Evolutionary conservation across 768 basidiomycete genomes (phyloP), one percentile per base, ranked within the genome.

Genomic region (Trametes villosa): DNA sequence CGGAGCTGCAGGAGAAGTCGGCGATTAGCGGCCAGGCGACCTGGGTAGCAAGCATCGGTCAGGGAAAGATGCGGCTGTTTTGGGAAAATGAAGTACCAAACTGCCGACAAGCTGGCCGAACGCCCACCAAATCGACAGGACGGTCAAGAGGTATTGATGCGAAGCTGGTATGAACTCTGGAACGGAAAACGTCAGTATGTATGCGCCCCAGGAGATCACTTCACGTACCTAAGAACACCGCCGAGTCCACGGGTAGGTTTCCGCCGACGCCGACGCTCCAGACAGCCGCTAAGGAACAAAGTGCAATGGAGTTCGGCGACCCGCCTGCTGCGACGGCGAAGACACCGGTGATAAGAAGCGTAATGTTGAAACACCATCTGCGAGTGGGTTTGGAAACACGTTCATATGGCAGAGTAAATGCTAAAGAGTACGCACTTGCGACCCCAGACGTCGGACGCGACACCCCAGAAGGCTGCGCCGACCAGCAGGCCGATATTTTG

Each of bases 121-220:
- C 7, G 87, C 85, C 91, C 91, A 92, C 86, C 87, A 92, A 42
- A 91, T 83, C 0, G 89, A 89, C 22, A 92, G 78, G 11, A 91
- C 75, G 0, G 89, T 91, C 26, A 92, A 76, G 7, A 92, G 78
- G 67, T 89, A 91, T 68, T 92, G 90, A 62, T 91, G 87, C 2
- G 83, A 83, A 1, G 82, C 81, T 0, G 91, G 91, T 0, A 89
- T 67, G 66, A 89, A 90, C 64, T 92, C 88, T 44, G 48, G 48
- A 44, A 12, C 31, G 12, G 1, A 56, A 44, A 13, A 27, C n/a
- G n/a, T n/a, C 9, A 29, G 27, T 15, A 18, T 4, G 6, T 13
- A n/a, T 24, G 9, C 15, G 46, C 27, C 9, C 17, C 31, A 31
- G 42, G 29, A 2, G 2, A 20, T 7, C 3, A 9, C 3, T 15